Evolutionary conservation across 1,284 basidiomycete species (phyloP).

Genomic region (Rhodofomes roseus): DNA sequence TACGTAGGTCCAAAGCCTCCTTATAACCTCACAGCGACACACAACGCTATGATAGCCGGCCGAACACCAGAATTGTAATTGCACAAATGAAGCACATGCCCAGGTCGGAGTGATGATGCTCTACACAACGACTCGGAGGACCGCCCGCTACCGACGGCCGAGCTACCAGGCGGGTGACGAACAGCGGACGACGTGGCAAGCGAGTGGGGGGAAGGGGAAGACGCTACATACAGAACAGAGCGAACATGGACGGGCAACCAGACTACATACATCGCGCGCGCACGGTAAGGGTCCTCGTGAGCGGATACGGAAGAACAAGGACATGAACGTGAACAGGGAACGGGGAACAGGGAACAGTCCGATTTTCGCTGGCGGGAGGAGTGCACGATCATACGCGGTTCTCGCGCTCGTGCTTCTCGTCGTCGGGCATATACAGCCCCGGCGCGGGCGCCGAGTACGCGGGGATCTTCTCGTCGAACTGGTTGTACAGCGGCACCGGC

Average conservation of each 20-base stretch:
- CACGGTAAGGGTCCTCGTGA: background rate
- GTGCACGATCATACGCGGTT: conserved; percentile 6
- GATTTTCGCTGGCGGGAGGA: background rate
- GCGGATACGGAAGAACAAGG: background rate
- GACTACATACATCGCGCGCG: background rate
- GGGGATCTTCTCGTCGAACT: conserved; percentile 23
- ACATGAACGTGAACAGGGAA: background rate
- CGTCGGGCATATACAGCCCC: conserved; percentile 21
- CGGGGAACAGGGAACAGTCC: background rate
- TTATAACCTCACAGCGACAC: background rate
- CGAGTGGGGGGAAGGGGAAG: background rate
- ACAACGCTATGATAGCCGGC: background rate
- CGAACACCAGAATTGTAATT: background rate
- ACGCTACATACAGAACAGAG: background rate
- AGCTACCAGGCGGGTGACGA: too few relatives aligned
- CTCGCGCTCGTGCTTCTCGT: conserved; percentile 32
- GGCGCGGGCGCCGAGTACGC: conserved; percentile 22
- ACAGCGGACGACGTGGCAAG: background rate
- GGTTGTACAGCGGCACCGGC: conserved; percentile 34
- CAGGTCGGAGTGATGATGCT: background rate
- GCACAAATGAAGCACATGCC: background rate
- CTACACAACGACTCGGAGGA: background rate
- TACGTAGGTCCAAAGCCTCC: too few relatives aligned
- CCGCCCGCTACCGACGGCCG: background rate
- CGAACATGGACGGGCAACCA: background rate